A percentile compares a stretch with the other conserved stretches of the same genome.
These are phyloP conservation scores for Theobroma grandiflorum DNA, from an alignment of 441 rosid genomes.

Conservation along the genomic window DNA sequence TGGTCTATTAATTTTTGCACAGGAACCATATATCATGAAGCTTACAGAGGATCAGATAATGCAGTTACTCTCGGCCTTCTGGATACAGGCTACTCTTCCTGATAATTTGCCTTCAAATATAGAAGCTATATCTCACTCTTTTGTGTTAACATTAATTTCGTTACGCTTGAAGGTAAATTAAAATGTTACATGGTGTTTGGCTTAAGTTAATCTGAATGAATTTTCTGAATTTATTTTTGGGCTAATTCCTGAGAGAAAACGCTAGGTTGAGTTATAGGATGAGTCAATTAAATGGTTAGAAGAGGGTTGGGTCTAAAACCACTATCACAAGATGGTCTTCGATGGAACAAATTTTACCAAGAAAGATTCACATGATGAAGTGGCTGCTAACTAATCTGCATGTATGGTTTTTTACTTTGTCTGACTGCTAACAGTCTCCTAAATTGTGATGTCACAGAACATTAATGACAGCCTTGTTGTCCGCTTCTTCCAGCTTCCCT, in stretches of 20 bases:
- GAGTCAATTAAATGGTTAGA: background rate
- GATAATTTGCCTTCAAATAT: conserved; percentile 87
- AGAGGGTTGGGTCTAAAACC: background rate
- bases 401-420: background rate
- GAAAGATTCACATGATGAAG: background rate
- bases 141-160: conserved; percentile 69
- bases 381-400: conserved; percentile 10
- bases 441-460: conserved; percentile 58
- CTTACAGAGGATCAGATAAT: conserved; percentile 91
- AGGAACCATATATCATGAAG: conserved; percentile 83
- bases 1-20: conserved; percentile 36
- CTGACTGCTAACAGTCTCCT: background rate
- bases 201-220: background rate
- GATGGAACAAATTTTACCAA: background rate
- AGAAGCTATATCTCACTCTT: conserved; percentile 95
- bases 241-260: background rate
- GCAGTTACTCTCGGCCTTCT: conserved; percentile 87
- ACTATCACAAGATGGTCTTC: background rate
- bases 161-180: conserved; percentile 70
- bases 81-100: conserved; percentile 83
- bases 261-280: background rate
- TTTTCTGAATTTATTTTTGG: background rate
- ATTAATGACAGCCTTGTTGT: conserved; percentile 62
- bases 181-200: background rate
- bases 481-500: conserved; percentile 86